Base-by-base conservation (phyloP, 2,329 filamentous ascomycete species). In the Lachnellula occidentalis region DNA sequence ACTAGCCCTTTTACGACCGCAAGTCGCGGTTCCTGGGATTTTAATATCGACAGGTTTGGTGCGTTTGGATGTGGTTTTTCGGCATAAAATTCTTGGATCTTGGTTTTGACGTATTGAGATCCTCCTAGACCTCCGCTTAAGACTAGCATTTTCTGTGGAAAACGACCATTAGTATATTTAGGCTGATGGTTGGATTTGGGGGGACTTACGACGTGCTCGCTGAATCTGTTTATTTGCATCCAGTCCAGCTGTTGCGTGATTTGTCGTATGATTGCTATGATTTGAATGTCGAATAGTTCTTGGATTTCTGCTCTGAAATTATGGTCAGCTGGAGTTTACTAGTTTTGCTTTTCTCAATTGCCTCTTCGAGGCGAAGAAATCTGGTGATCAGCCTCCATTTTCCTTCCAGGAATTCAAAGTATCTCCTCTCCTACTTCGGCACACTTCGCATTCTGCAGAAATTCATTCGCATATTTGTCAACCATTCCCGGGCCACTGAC, bases 1-100 rank as follows among this genome's bases (percentile, higher is more conserved):
- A 81, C 73, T 2, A 81, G 66, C 0, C 79, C 78, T 56, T 78
- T 78, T 42, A 78, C 77, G 1, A 81, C 78, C 5, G 78, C 77
- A 0, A 82, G 74, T 52, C 81, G 77, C 0, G 79, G 78, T 45
- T 81, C 78, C 8, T 75, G 73, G 2, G 73, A 74, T 8, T 73
- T 73, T 3, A 77, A 58, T 15, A 77, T 73, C 34, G 69, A 65
- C 27, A 73, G 64, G 8, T 68, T 61, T 9, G 59, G 58, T 4
- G 73, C 70, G 50, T 69, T 73, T 3, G 68, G 67, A 46, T 76
- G 73, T 2, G 64, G 63, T 7, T 66, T 64, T 4, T 50, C 64
- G 24, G 55, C 53, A 42, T 76, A 68, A 2, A 69, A 64, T n/a
- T 72, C 63, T 46, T 76, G 68, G 2, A 78, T 66, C 15, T 67